Evolutionary conservation across 306 rosid species (phyloP), one percentile per base, ranked within the genome.

Genomic region (Acacia melanoxylon): DNA sequence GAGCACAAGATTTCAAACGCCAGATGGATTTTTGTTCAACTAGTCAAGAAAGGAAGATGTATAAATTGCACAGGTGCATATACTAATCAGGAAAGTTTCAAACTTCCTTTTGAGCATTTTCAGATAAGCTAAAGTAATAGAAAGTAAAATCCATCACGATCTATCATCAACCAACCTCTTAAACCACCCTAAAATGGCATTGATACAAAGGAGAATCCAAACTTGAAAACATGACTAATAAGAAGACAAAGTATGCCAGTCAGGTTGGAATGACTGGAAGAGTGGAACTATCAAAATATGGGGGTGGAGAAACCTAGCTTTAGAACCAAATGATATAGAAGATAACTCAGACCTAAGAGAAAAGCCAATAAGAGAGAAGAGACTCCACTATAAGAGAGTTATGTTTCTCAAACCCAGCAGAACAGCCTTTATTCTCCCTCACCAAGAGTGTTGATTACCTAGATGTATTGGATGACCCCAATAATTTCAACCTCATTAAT

Each of bases 401-500:
- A 29, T 24, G 37, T 0, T 20, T 70, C 56, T 24, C 54, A 22
- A 33, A 41, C 56, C 56, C 56, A 42, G 56, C 11, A 45, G 25
- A 74, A 78, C 41, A 49, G 41, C 13, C 40, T 31, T 52, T 46
- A 44, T 24, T 75, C 68, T 20, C 41, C 76, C 61, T 52, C 58
- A 68, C 24, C 19, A 42, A 52, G 58, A 82, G 29, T 81, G 56
- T 40, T 78, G 67, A 37, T 27, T 22, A 68, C 68, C 42, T 62
- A 80, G 31, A 73, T 68, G 48, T 66, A 79, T 10, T 4, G 56
- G 63, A 68, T 6, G 41, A 31, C 41, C 75, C 63, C 52, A 51
- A 82, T 44, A 75, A 31, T 48, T 68, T 22, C 46, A 52, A 42
- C 62, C 37, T 24, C 16, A 63, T 68, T 35, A 79, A 42, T 25